Percentiles rank a stretch among this genome's conserved stretches.
Conservation (phyloP, 345 rosid genomes). For the Camelina sativa region DNA sequence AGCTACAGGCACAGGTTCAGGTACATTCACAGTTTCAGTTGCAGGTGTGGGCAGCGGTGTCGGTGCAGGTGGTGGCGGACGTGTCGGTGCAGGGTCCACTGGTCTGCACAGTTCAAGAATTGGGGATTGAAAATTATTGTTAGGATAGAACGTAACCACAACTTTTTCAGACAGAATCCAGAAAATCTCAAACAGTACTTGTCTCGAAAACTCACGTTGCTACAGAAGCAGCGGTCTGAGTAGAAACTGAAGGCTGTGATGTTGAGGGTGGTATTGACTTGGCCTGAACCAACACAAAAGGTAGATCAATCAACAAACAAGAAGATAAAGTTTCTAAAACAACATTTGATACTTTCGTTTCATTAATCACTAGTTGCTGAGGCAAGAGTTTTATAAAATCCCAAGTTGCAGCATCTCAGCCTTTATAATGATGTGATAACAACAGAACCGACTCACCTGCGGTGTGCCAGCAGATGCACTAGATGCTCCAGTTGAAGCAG, state of each 20-base stretch:
- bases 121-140: constrained; percentile 10
- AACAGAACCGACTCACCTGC: constrained; percentile 49
- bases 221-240: constrained; percentile 54
- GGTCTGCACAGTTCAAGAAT: constrained; percentile 32
- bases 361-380: neutral
- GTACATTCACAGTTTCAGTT: constrained; percentile 26
- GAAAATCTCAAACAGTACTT: neutral
- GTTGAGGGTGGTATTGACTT: constrained; percentile 51
- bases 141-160: neutral
- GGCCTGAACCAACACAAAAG: constrained; percentile 49
- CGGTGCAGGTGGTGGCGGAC: neutral
- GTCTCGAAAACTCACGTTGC: constrained; percentile 49
- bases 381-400: neutral
- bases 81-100: constrained; percentile 15
- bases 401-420: constrained; percentile 9
- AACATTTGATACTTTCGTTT: constrained; percentile 3
- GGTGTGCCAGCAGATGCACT: constrained; percentile 55
- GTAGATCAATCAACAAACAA: constrained; percentile 18
- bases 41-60: neutral
- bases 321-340: neutral
- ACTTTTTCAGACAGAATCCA: neutral
- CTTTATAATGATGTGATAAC: constrained; percentile 1
- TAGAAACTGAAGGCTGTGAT: constrained; percentile 44
- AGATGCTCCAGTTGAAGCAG: constrained; percentile 62
- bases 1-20: constrained; percentile 32